Percentiles rank a stretch among this genome's conserved stretches.
Evolutionary conservation across 2,329 filamentous ascomycete species (phyloP).

Genomic region (Aspergillus arachidicola): DNA sequence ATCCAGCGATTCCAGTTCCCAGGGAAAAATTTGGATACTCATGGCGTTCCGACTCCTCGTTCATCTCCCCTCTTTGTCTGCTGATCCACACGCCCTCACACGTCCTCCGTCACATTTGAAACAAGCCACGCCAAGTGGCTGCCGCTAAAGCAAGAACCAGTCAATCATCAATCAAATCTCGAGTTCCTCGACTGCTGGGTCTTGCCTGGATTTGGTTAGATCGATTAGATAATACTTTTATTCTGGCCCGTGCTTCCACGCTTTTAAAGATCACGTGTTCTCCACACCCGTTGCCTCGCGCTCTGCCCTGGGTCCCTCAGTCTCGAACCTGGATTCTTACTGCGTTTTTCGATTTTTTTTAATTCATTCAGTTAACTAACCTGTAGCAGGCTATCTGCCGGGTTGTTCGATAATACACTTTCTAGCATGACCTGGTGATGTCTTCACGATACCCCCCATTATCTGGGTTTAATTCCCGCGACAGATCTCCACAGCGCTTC

Average conservation of each 20-base stretch:
- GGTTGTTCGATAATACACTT: conserved; percentile 19
- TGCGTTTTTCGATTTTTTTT: neutral
- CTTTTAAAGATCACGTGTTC: conserved; percentile 28
- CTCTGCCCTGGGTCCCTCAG: conserved; percentile 4
- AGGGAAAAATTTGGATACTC: neutral
- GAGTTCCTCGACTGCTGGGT: conserved; percentile 10
- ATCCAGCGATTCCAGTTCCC: neutral
- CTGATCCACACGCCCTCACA: conserved; percentile 1
- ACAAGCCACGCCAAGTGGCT: conserved; percentile 18
- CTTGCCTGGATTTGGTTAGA: conserved; percentile 15
- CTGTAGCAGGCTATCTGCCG: conserved; percentile 24
- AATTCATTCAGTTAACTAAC: conserved; percentile 46
- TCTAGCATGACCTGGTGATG: conserved; percentile 47
- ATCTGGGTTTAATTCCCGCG: conserved; percentile 65
- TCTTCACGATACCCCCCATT: conserved; percentile 65
- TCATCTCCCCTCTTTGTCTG: conserved; percentile 1
- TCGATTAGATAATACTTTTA: conserved; percentile 19
- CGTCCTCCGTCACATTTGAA: conserved; percentile 14
- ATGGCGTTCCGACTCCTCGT: neutral
- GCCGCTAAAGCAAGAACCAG: conserved; percentile 13
- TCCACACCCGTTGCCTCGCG: conserved; percentile 20
- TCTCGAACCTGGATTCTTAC: neutral
- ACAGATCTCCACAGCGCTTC: conserved; percentile 72
- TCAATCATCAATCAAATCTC: conserved; percentile 14
- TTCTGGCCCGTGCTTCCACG: conserved; percentile 23